Evolutionary conservation across 73 alveolate species (phyloP), one percentile per base, ranked within the genome.

Genomic region (Tetrahymena malaccensis): DNA sequence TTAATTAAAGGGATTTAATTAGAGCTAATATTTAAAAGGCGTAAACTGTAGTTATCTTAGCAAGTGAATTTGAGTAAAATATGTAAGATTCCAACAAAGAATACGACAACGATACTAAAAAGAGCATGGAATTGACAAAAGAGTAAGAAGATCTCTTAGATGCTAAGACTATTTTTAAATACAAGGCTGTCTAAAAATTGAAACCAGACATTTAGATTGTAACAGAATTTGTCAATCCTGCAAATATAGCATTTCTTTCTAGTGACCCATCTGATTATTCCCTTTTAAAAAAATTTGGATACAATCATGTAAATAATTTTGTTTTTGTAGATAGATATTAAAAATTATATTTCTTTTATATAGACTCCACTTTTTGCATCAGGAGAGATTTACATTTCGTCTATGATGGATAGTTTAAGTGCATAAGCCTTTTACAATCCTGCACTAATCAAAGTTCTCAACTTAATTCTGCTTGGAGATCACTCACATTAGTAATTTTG

Each of bases 381-480:
- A 21, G 99, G 99, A n/a, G 99, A 99, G 93, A 99, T 99, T 15
- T 99, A 99, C 96, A 96, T 98, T 38, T 98, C 99, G 10, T 97
- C 98, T 89, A 95, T 99, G 55, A 98, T 99, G 99, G 99, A 99
- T 94, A 96, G 98, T 43, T 97, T 99, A 22, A 97, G 98, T 40
- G 98, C 99, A 58, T 97, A 99, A 94, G 98, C 99, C 17, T 98
- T 96, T 96, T 99, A 99, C 95, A 99, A 99, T 94, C 99, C 99
- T 33, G 99, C 99, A 27, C 95, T 99, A 50, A 97, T 98, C 56
- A 97, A 98, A 10, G 99, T 99, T 37, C 95, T 99, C 84, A 98
- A 98, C 89, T 93, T 98, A 94, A 94, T 99, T 94, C 96, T 98
- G 16, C 98, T 98, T 9, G 99, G 99, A 35, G 99, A 98, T 43